phyloP scores from a whole-genome alignment of 257 asterid species.

The Jaltomata sinuosa region DNA sequence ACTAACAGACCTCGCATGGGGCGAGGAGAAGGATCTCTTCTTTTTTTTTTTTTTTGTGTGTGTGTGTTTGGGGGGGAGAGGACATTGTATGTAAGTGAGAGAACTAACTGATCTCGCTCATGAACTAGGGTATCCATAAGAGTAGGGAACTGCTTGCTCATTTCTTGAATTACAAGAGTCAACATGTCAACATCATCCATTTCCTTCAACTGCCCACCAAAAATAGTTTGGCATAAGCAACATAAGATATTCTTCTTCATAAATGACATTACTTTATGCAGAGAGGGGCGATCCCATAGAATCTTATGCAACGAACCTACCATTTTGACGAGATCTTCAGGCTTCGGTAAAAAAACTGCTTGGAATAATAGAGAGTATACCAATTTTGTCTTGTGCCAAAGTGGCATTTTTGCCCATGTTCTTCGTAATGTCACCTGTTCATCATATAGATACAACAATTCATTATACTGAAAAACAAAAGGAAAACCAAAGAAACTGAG shows the following conservation, averaged over 20 bases:
- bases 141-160: constrained; percentile 90
- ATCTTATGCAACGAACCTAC: constrained; percentile 23
- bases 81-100: neutral
- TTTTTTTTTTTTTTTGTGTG: neutral
- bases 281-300: neutral
- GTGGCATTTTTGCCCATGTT: constrained; percentile 94
- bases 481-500: neutral
- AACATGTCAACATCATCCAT: constrained; percentile 95
- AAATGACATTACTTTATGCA: neutral
- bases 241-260: neutral
- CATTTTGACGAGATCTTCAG: constrained; percentile 62
- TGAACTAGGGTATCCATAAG: constrained; percentile 91
- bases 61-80: neutral
- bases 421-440: constrained; percentile 65
- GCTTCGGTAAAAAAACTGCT: constrained; percentile 74
- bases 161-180: constrained; percentile 88
- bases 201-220: constrained; percentile 68
- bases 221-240: neutral
- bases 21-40: neutral
- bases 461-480: neutral
- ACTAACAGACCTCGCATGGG: neutral
- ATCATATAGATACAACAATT: neutral
- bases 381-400: constrained; percentile 87
- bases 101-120: constrained; percentile 85
- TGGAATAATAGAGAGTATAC: constrained; percentile 67